A percentile compares a stretch with the other conserved stretches of the same genome.
These are phyloP conservation scores for Collybiopsis luxurians DNA, from an alignment of 768 basidiomycete species.

Conservation along the genomic window DNA sequence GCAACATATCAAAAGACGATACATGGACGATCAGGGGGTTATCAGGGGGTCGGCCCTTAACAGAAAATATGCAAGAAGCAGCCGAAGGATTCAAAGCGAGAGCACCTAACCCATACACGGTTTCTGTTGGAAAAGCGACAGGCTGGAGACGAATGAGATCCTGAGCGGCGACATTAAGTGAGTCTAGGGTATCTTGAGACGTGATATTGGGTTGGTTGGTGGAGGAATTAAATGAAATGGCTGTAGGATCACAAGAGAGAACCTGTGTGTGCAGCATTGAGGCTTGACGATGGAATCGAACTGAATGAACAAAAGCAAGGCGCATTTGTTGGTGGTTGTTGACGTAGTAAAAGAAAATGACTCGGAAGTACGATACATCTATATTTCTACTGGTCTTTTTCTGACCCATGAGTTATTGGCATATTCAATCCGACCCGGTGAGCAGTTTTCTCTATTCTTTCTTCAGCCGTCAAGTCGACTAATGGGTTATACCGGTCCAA, in stretches of 20 bases:
- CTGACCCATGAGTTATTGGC: constrained; percentile 46
- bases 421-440: constrained; percentile 85
- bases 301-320: not conserved
- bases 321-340: constrained; percentile 4
- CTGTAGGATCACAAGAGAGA: constrained; percentile 59
- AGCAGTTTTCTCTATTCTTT: constrained; percentile 82
- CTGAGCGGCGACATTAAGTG: constrained; percentile 54
- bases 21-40: constrained; percentile 98
- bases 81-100: constrained; percentile 67
- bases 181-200: constrained; percentile 46
- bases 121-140: constrained; percentile 95
- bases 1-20: constrained; percentile 81
- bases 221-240: constrained; percentile 52
- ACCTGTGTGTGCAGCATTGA: constrained; percentile 32
- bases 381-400: constrained; percentile 7
- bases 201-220: constrained; percentile 47
- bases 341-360: not conserved
- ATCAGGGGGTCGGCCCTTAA: constrained; percentile 91
- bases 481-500: constrained; percentile 88
- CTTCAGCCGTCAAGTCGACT: constrained; percentile 73
- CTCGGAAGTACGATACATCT: not conserved
- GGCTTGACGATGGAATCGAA: not conserved
- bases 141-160: constrained; percentile 50
- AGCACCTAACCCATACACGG: constrained; percentile 97
- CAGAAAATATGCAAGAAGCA: constrained; percentile 71